Evolutionary conservation across 371 early-diverging fungal species (phyloP).

Genomic region (Cokeromyces recurvatus): DNA sequence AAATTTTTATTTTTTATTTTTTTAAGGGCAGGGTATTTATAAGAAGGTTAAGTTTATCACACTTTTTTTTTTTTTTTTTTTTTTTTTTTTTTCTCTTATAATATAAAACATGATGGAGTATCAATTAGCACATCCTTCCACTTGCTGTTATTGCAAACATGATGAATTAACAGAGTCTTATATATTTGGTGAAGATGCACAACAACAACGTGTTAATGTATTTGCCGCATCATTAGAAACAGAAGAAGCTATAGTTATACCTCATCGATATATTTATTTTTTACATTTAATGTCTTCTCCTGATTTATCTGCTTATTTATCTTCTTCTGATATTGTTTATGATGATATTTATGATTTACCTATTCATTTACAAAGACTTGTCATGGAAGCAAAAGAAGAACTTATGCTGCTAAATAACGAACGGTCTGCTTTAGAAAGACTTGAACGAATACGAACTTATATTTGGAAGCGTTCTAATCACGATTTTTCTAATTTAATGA

Average conservation of each 20-base stretch:
- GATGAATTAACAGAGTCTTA: too few species aligned
- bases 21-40: too few species aligned
- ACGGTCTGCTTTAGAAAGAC: constrained; percentile 14
- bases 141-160: background rate
- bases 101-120: background rate
- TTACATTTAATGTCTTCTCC: constrained; percentile 32
- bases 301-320: constrained; percentile 31
- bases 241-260: too few species aligned
- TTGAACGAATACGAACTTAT: constrained; percentile 19
- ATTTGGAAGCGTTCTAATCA: constrained; percentile 25
- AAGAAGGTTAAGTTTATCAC: too few species aligned
- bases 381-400: constrained; percentile 41
- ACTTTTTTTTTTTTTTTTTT: too few species aligned
- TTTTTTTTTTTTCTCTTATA: too few species aligned
- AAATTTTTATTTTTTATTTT: too few species aligned
- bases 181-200: too few species aligned
- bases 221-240: too few species aligned
- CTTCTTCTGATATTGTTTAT: constrained; percentile 19
- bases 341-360: constrained; percentile 35
- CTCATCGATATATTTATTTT: constrained; percentile 22
- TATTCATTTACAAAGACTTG: constrained; percentile 26
- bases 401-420: constrained; percentile 15
- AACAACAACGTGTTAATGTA: too few species aligned
- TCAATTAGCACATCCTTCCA: background rate
- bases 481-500: constrained; percentile 31